phyloP scores from a whole-genome alignment of 192 early-diverging fungal genomes.

The Rhizoclosmatium globosum region DNA sequence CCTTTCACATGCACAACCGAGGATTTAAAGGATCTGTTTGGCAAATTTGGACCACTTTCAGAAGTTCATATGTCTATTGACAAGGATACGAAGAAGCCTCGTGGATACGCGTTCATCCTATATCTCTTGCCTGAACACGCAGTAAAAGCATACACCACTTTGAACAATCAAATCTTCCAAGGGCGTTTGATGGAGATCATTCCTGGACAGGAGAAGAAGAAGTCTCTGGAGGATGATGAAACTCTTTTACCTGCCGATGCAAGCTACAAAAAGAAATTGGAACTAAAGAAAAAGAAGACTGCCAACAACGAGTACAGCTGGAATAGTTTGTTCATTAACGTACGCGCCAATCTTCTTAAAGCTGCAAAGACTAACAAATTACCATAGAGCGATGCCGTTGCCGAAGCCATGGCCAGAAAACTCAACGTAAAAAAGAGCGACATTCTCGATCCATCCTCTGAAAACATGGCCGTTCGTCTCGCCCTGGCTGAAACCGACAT shows the following conservation, averaged over 20 bases:
- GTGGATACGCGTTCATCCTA: conserved; percentile 92
- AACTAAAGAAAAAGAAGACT: conserved; percentile 77
- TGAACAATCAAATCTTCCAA: conserved; percentile 89
- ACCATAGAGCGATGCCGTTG: conserved; percentile 85
- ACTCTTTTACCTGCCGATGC: conserved; percentile 20
- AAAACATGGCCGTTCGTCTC: conserved; percentile 91
- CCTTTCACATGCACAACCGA: conserved; percentile 89
- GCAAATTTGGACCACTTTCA: conserved; percentile 87
- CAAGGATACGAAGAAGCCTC: conserved; percentile 90
- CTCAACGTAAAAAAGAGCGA: conserved; percentile 91
- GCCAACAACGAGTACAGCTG: conserved; percentile 91
- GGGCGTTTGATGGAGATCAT: conserved; percentile 91
- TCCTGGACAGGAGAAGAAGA: conserved; percentile 87
- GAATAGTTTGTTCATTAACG: conserved; percentile 97
- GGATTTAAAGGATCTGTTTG: conserved; percentile 84
- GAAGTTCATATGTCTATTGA: conserved; percentile 96
- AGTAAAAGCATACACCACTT: conserved; percentile 80
- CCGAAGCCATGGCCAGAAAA: conserved; percentile 94
- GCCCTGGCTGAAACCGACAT: conserved; percentile 98
- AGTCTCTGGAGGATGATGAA: conserved; percentile 64
- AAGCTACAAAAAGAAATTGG: conserved; percentile 84
- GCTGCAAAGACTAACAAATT: not conserved
- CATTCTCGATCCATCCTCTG: conserved; percentile 84
- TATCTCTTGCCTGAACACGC: conserved; percentile 94
- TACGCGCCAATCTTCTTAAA: conserved; percentile 42